Conservation (phyloP, 305 asterid species). For the Plantago rigida region DNA sequence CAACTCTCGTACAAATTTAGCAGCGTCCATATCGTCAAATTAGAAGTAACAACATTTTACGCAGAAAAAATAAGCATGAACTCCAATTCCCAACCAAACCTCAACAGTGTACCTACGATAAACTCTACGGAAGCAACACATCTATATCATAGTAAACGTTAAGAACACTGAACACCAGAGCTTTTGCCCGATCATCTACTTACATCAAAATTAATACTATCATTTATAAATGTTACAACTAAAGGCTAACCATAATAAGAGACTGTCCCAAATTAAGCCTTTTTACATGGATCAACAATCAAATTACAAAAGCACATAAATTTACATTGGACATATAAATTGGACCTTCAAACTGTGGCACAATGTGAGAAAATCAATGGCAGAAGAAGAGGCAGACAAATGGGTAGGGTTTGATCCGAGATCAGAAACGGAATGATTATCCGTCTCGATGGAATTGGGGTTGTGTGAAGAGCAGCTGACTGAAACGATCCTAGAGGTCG, state of each 20-base stretch:
- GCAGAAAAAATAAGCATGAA: background rate
- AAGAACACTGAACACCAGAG: too few species aligned
- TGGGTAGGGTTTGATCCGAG: slow-evolving; percentile 34
- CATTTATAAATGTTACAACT: too few species aligned
- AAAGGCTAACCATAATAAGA: background rate
- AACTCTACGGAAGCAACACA: background rate
- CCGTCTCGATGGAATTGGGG: slow-evolving; percentile 36
- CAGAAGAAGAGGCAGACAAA: slow-evolving; percentile 45
- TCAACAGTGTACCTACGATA: background rate
- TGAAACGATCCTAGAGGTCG: slow-evolving; percentile 36
- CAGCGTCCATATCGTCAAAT: background rate
- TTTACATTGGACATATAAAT: background rate
- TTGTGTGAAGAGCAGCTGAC: slow-evolving; percentile 32
- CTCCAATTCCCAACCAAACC: background rate
- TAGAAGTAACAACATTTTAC: background rate
- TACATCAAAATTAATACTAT: too few species aligned
- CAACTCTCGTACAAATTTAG: background rate
- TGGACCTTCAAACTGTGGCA: slow-evolving; percentile 76
- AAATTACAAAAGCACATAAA: background rate
- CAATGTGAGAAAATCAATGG: slow-evolving; percentile 85
- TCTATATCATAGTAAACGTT: too few species aligned
- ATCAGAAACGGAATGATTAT: slow-evolving; percentile 21
- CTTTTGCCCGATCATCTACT: too few species aligned
- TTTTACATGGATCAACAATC: background rate
- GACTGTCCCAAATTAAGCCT: background rate